Evolutionary conservation across 129 eudicot species (phyloP), one percentile per base, ranked within the genome.

Genomic region (Tanacetum coccineum): DNA sequence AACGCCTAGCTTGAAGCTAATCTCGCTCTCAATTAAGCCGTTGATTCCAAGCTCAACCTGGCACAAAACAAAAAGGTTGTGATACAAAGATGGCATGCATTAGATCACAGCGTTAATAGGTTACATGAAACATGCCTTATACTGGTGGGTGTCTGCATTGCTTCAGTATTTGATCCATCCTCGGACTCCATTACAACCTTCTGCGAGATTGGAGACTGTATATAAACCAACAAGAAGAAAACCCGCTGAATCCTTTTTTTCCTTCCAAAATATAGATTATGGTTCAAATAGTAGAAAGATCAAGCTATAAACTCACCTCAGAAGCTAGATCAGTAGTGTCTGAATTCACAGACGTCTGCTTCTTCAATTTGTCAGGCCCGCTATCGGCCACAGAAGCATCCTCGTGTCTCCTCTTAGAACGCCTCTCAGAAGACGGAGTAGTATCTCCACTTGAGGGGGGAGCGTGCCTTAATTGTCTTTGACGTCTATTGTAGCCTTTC

Each of bases 1-100:
- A 19, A 20, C 76, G 50, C 50, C 67, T 65, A 39, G 44, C 57
- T 46, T 40, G 28, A 59, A 57, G 57, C 40, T 32, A 20, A 50
- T 18, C 19, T 4, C 36, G 21, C 60, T 67, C 61, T 59, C 36
- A 9, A 14, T 64, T 70, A 77, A 42, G 77, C 81, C 19, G 77
- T 77, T 48, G 77, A 77, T 59, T 77, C 81, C 64, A 77, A 36
- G 77, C 81, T 70, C 68, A 70, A 57, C 71, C 81, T 77, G 62
- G 32, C 56, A 47, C 45, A 49, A 44, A 28, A 47, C 22, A 12
- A 67, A 45, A 56, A 32, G 55, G 58, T 32, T 2, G 26, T 62
- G 9, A 62, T 39, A 62, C 45, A 30, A 19, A 20, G 53, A 59
- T 47, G 57, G 26, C 66, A 22, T 70, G 32, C 13, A 70, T 25